Evolutionary conservation across 495 filamentous ascomycete species (phyloP).

Genomic region (Podospora bellae-mahoneyi): DNA sequence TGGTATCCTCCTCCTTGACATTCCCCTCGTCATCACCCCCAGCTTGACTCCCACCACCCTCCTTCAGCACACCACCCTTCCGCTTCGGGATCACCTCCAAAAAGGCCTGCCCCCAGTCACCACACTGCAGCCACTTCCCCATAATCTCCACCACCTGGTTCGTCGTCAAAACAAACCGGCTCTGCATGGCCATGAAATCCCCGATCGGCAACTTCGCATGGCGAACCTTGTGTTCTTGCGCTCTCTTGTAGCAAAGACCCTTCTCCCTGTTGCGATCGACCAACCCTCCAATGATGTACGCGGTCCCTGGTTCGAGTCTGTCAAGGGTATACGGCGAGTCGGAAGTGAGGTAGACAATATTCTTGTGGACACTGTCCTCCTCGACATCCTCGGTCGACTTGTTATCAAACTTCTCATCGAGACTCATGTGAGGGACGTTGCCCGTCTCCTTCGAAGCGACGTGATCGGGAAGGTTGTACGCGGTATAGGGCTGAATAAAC

Average conservation of each 20-base stretch:
- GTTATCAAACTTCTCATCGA: not conserved
- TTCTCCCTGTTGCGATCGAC: slow-evolving; percentile 97
- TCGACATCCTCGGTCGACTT: slow-evolving; percentile 29
- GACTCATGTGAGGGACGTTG: slow-evolving; percentile 1
- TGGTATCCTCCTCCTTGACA: slow-evolving; percentile 9
- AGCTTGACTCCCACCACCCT: slow-evolving; percentile 26
- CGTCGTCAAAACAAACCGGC: slow-evolving; percentile 76
- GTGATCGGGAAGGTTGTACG: slow-evolving; percentile 12
- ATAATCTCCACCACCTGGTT: slow-evolving; percentile 98
- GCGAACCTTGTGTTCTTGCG: slow-evolving; percentile 66
- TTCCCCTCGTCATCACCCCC: slow-evolving; percentile 28
- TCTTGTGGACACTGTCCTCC: slow-evolving; percentile 38
- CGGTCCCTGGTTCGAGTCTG: slow-evolving; percentile 75
- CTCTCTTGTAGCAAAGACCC: slow-evolving; percentile 82
- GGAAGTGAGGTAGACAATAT: slow-evolving; percentile 78
- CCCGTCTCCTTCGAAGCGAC: slow-evolving; percentile 29
- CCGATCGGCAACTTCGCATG: slow-evolving; percentile 92
- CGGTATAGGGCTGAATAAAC: slow-evolving; percentile 52
- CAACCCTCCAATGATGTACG: slow-evolving; percentile 89
- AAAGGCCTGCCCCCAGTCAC: slow-evolving; percentile 89
- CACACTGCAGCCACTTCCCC: slow-evolving; percentile 80
- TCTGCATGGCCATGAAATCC: slow-evolving; percentile 84
- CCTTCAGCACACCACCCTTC: slow-evolving; percentile 65
- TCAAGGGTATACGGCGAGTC: slow-evolving; percentile 80
- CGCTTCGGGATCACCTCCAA: slow-evolving; percentile 78